These are phyloP conservation scores for Pezicula neosporulosa DNA, from an alignment of 2,329 filamentous ascomycete species.

Conservation along the genomic window DNA sequence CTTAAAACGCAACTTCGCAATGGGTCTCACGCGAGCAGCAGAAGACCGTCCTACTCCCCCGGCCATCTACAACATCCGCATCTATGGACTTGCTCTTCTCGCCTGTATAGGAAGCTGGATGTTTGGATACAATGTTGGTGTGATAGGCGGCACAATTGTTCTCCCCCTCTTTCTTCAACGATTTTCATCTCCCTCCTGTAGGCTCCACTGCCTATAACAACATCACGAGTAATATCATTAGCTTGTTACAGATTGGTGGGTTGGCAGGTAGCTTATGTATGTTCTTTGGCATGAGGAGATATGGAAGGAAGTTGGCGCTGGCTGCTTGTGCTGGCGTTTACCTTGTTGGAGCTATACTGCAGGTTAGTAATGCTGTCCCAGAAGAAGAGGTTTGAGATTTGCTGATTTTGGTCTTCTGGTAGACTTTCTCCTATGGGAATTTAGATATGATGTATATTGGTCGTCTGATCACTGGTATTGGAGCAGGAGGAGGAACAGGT, in stretches of 20 bases:
- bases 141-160: constrained; percentile 21
- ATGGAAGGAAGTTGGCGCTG: constrained; percentile 13
- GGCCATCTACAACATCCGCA: constrained; percentile 20
- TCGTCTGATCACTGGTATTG: constrained; percentile 20
- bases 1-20: background rate
- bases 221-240: constrained; percentile 22
- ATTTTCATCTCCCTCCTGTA: constrained; percentile 18
- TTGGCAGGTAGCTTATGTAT: constrained; percentile 18
- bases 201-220: constrained; percentile 16
- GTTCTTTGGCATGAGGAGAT: constrained; percentile 16
- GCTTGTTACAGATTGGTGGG: constrained; percentile 23
- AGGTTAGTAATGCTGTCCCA: constrained; percentile 7
- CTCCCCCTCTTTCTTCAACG: constrained; percentile 17
- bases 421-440: constrained; percentile 17
- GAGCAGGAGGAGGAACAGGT: constrained; percentile 11
- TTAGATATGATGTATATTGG: constrained; percentile 22
- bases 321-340: constrained; percentile 8
- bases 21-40: constrained; percentile 8
- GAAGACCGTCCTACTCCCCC: constrained; percentile 23
- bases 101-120: constrained; percentile 15
- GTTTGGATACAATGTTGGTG: constrained; percentile 24
- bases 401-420: background rate
- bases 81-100: constrained; percentile 19
- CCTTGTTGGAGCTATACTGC: constrained; percentile 13
- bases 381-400: background rate